These are phyloP conservation scores for Hygrocybe coccinea DNA, from an alignment of 768 basidiomycete genomes.

Conservation along the genomic window DNA sequence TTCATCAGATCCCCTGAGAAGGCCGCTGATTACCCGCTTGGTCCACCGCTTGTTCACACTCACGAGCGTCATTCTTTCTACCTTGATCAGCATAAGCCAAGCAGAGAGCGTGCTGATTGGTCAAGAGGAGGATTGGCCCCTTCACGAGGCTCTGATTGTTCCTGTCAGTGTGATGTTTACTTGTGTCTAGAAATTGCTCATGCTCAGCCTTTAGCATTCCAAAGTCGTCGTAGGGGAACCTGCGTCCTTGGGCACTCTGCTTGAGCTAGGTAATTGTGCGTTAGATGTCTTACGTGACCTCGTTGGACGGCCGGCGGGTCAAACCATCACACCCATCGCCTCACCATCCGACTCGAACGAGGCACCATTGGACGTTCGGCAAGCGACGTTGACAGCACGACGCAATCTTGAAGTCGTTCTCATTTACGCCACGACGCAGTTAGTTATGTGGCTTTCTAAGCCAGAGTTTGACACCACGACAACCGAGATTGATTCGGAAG, in stretches of 20 bases:
- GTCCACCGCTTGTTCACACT: slow-evolving; percentile 68
- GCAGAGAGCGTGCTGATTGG: slow-evolving; percentile 63
- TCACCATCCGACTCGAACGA: slow-evolving; percentile 25
- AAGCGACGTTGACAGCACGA: slow-evolving; percentile 53
- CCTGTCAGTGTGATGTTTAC: slow-evolving; percentile 49
- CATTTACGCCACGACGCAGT: slow-evolving; percentile 69
- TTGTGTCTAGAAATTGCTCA: slow-evolving; percentile 2
- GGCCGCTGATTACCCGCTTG: slow-evolving; percentile 68
- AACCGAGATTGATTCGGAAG: slow-evolving; percentile 41
- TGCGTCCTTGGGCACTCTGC: slow-evolving; percentile 77
- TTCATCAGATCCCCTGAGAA: slow-evolving; percentile 56
- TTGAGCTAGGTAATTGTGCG: slow-evolving; percentile 78
- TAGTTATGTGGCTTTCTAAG: slow-evolving; percentile 73
- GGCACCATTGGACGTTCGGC: slow-evolving; percentile 47
- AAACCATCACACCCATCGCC: slow-evolving; percentile 42
- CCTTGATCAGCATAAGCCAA: slow-evolving; percentile 63
- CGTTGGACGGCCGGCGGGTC: slow-evolving; percentile 54
- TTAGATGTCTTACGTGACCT: slow-evolving; percentile 70
- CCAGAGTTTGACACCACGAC: slow-evolving; percentile 57
- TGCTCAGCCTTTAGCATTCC: slow-evolving; percentile 55
- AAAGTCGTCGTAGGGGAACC: slow-evolving; percentile 81
- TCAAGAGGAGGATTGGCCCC: slow-evolving; percentile 67
- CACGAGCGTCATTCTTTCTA: slow-evolving; percentile 62
- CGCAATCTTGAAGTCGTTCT: slow-evolving; percentile 64
- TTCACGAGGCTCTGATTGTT: slow-evolving; percentile 60